Base-by-base conservation (phyloP, 2,329 filamentous ascomycete species). In the Aspergillus sp. region DNA sequence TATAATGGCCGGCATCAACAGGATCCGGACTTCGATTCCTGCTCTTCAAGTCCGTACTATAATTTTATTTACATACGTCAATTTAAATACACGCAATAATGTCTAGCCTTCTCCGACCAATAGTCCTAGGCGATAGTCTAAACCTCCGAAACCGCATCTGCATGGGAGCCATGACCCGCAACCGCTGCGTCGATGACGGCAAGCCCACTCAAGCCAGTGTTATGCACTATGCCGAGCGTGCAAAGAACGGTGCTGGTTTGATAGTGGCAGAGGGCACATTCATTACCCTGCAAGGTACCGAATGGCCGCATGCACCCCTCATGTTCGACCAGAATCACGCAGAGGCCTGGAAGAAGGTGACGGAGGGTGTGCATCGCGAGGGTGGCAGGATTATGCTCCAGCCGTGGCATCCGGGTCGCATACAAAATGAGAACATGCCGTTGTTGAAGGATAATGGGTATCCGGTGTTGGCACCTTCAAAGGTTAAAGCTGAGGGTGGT, bases 151-250 rank as follows among this genome's bases (percentile, higher is more conserved):
- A 57, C 41, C 55, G 57, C 7, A 48, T 60, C 26, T 50, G 42
- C 9, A 61, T 61, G 55, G 53, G 50, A n/a, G 54, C 58, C 3
- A 52, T 61, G 52, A 60, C 58, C 3, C 56, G 58, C 9, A 61
- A 61, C 32, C 57, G 57, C 9, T 57, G 55, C 39, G 45, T 53
- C 1, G 52, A 59, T 7, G 27, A 48, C 48, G 49, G 49, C 41
- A 58, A 53, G 27, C 56, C 56, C 2, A 52, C 48, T 9, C 41
- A 36, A 6, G 50, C 54, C 2, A 48, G 47, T 7, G 36, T 51
- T 19, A 46, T 45, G 8, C 52, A 61, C 43, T 61, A 61, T 28
- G 26, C 49, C 3, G 51, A 52, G 7, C 33, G 56, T 29, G 58
- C 58, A 7, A 41, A 47, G 29, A 42, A 60, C 32, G 57, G 57